Conservation (phyloP, 495 filamentous ascomycete genomes). For the Aspergillus baeticus region DNA sequence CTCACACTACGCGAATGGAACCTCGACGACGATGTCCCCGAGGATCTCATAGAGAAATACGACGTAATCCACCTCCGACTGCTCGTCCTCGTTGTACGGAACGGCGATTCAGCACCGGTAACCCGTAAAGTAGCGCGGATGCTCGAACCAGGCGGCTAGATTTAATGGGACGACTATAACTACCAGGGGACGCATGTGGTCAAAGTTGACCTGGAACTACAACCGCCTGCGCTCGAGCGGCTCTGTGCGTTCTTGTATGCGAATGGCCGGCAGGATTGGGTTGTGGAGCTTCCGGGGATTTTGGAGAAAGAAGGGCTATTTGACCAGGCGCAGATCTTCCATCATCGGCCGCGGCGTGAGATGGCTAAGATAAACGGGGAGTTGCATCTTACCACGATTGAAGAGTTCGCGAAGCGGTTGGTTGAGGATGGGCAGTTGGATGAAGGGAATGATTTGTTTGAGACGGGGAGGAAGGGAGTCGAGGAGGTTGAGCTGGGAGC, state of each 20-base stretch:
- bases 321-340: conserved; percentile 1
- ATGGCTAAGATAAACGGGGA: conserved; percentile 14
- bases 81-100: conserved; percentile 25
- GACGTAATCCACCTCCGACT: conserved; percentile 35
- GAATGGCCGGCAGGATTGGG: conserved; percentile 19
- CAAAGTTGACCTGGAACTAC: background rate
- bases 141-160: conserved; percentile 33
- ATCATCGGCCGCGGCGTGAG: conserved; percentile 12
- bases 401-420: conserved; percentile 13
- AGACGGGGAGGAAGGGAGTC: background rate
- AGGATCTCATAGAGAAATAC: conserved; percentile 25
- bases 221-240: conserved; percentile 11
- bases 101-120: conserved; percentile 17
- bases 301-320: conserved; percentile 6
- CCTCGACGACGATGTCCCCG: conserved; percentile 20
- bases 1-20: conserved; percentile 25
- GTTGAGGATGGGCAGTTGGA: background rate
- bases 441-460: background rate
- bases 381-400: conserved; percentile 12
- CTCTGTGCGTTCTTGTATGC: conserved; percentile 4
- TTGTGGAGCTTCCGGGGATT: conserved; percentile 9
- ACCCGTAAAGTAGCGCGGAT: conserved; percentile 19
- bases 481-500: conserved; percentile 1
- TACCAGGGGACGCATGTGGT: conserved; percentile 5
- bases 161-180: conserved; percentile 35